Conservation (phyloP, 345 rosid genomes). For the Citrus unshiu region DNA sequence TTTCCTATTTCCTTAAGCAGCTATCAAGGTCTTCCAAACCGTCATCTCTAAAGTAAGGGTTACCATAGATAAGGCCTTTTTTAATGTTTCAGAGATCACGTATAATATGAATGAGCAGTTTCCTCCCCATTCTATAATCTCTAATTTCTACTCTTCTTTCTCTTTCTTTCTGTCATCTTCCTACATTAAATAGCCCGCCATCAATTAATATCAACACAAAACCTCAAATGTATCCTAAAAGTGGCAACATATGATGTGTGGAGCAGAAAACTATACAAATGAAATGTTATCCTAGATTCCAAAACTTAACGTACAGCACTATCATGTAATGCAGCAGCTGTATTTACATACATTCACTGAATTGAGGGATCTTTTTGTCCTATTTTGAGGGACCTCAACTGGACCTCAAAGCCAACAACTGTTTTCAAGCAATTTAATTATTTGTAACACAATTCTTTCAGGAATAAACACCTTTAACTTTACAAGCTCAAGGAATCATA, state of each 20-base stretch:
- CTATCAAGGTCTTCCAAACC: not conserved
- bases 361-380: not conserved
- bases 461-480: not conserved
- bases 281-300: not conserved
- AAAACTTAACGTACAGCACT: not conserved
- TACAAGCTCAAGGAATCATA: not conserved
- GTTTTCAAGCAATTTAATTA: not conserved
- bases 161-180: not conserved
- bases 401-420: too few species aligned
- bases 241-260: not conserved
- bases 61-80: too few species aligned
- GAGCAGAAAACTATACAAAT: not conserved
- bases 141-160: not conserved
- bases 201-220: not conserved
- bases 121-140: not conserved
- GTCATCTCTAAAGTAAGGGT: not conserved
- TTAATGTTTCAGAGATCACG: too few species aligned
- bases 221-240: not conserved
- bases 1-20: not conserved
- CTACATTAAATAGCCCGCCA: not conserved
- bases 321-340: not conserved
- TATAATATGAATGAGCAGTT: not conserved
- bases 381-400: too few species aligned
- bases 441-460: not conserved
- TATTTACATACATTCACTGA: not conserved